A percentile compares a stretch with the other conserved stretches of the same genome.
Evolutionary conservation across 208 protist species (phyloP).

Genomic region (Trypanosoma vivax): DNA sequence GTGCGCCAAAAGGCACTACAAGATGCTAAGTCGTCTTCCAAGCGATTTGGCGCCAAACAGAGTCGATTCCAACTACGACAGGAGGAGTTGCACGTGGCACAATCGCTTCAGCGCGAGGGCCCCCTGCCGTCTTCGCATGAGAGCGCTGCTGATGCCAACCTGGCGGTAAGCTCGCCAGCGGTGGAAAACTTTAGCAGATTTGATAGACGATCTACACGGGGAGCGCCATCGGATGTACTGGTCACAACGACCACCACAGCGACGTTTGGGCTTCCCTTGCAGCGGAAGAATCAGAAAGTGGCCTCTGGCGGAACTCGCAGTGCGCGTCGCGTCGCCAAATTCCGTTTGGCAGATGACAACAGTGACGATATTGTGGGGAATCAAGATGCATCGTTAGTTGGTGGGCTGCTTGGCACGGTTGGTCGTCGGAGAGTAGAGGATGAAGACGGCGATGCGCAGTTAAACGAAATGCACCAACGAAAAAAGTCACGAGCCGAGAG

Average conservation of each 20-base stretch:
- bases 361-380: slow-evolving; percentile 9
- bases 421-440: slow-evolving; percentile 4
- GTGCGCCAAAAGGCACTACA: slow-evolving; percentile 29
- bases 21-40: slow-evolving; percentile 33
- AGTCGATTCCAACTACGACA: slow-evolving; percentile 68
- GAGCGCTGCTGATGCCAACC: no score
- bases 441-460: slow-evolving; percentile 6
- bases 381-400: slow-evolving; percentile 10
- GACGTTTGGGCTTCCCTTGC: slow-evolving; percentile 15
- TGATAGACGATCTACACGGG: slow-evolving; percentile 5
- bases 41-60: slow-evolving; percentile 68
- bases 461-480: slow-evolving; percentile 16
- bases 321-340: slow-evolving; percentile 32
- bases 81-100: slow-evolving; percentile 55
- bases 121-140: neutral
- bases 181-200: slow-evolving; percentile 7
- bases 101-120: slow-evolving; percentile 13
- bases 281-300: neutral
- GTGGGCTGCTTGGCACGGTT: slow-evolving; percentile 11
- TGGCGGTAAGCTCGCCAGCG: neutral
- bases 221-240: slow-evolving; percentile 9
- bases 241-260: slow-evolving; percentile 11
- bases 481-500: slow-evolving; percentile 51
- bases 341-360: slow-evolving; percentile 13
- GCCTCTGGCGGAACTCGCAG: slow-evolving; percentile 13